Evolutionary conservation across 371 early-diverging fungal species (phyloP), one percentile per base, ranked within the genome.

Genomic region (Syncephalastrum sp.): DNA sequence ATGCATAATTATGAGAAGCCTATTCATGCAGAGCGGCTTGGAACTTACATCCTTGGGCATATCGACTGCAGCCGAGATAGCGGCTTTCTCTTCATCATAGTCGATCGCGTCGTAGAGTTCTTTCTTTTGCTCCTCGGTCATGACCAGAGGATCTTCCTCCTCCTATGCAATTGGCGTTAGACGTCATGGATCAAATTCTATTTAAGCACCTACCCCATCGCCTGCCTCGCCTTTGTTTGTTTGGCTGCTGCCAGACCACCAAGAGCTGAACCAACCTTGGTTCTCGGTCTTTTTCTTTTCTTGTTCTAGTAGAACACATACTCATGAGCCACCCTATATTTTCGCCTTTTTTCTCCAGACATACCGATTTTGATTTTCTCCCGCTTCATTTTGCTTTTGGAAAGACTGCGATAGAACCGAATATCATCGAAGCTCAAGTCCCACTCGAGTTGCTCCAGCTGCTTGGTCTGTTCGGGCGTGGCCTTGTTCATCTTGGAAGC

Each of bases 21-120:
- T 47, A 38, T 41, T 10, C n/a, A 27, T 25, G 10, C 38, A 33
- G 17, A n/a, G 41, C 8, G 21, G 2, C 17, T 3, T 0, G 3
- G 3, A 10, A 33, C 60, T 61, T 66, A 88, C 89, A 68, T 96
- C 93, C 59, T 83, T 81, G 5, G 93, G 93, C 42, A 92, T 67
- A 51, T 91, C 93, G 0, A 88, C 74, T 24, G 82, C 80, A 3
- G 62, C 51, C 3, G 63, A 69, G 23, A 75, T 66, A 1, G 67
- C 72, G 0, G 84, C 72, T 25, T 82, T 74, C 2, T 82, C 78
- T 51, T 89, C 89, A 59, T 93, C 85, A 60, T 86, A 92, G 44
- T 92, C 94, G 60, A 94, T 91, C 0, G 89, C 86, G 12, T 93
- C 85, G 64, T 88, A 91, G 4, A 94, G 67, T 58, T 90, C 85